Evolutionary conservation across 2,329 filamentous ascomycete genomes (phyloP).

Genomic region (Aspergillus proliferans): DNA sequence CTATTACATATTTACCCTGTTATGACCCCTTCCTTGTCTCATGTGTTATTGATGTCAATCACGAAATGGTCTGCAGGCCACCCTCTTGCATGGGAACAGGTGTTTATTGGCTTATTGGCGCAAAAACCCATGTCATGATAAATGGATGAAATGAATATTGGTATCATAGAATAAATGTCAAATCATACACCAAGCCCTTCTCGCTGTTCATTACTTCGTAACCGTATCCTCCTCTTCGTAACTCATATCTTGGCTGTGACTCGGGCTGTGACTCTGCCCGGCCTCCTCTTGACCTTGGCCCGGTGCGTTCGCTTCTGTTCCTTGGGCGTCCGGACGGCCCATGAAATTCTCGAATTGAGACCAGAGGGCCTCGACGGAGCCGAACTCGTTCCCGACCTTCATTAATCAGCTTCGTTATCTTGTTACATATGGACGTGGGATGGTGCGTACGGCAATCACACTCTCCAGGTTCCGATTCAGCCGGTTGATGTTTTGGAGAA

Average conservation of each 20-base stretch:
- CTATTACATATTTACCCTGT: conserved; percentile 1
- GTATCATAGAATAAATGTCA: background rate
- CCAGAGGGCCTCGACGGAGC: conserved; percentile 95
- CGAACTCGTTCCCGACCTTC: conserved; percentile 90
- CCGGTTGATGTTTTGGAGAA: conserved; percentile 92
- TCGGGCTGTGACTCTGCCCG: background rate
- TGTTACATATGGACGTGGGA: background rate
- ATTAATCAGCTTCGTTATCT: background rate
- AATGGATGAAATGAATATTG: background rate
- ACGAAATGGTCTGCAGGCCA: conserved; percentile 26
- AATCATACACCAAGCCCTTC: background rate
- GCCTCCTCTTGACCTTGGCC: conserved; percentile 12
- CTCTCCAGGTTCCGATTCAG: conserved; percentile 88
- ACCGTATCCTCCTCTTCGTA: background rate
- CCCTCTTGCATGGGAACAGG: conserved; percentile 31
- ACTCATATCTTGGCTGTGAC: background rate
- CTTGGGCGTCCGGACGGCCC: conserved; percentile 57
- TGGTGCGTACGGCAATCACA: conserved; percentile 68
- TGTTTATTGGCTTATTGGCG: conserved; percentile 31
- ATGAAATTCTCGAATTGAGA: conserved; percentile 96
- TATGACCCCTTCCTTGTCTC: conserved; percentile 6
- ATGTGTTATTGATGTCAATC: conserved; percentile 22
- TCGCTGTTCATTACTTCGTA: background rate
- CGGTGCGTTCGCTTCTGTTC: conserved; percentile 1
- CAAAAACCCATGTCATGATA: conserved; percentile 10